phyloP scores from a whole-genome alignment of 2,329 filamentous ascomycete genomes.

The Alternaria conjuncta region DNA sequence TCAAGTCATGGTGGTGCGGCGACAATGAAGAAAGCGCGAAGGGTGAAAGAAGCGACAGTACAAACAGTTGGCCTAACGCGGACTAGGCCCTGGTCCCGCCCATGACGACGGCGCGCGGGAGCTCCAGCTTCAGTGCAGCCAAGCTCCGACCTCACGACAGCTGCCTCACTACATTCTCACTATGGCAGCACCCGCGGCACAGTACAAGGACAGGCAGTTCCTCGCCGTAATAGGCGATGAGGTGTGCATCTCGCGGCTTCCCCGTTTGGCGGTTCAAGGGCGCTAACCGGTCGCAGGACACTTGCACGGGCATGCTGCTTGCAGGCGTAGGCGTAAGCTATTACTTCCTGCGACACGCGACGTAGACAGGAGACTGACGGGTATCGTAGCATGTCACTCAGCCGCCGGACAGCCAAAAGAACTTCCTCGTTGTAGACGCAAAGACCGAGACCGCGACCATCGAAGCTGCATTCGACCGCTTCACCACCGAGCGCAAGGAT shows the following conservation, averaged over 20 bases:
- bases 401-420: conserved; percentile 89
- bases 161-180: conserved; percentile 23
- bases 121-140: conserved; percentile 15
- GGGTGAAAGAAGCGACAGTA: conserved; percentile 11
- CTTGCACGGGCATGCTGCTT: conserved; percentile 92
- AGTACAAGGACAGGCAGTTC: conserved; percentile 85
- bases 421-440: conserved; percentile 93
- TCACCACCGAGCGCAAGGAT: conserved; percentile 90
- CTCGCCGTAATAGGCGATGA: conserved; percentile 98
- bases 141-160: conserved; percentile 29
- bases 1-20: conserved; percentile 31
- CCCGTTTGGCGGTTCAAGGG: neutral
- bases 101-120: conserved; percentile 31
- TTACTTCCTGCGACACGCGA: neutral
- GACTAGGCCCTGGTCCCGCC: conserved; percentile 25
- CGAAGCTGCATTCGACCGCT: conserved; percentile 86
- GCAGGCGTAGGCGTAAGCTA: conserved; percentile 86
- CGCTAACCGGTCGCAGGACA: conserved; percentile 68
- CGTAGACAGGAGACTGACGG: conserved; percentile 4
- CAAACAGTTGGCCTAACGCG: conserved; percentile 33
- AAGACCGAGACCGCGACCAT: conserved; percentile 92
- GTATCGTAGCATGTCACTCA: conserved; percentile 81
- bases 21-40: conserved; percentile 9
- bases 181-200: conserved; percentile 67
- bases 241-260: conserved; percentile 57